Evolutionary conservation across 192 early-diverging fungal genomes (phyloP), one percentile per base, ranked within the genome.

Genomic region (Rhizoclosmatium sp.): DNA sequence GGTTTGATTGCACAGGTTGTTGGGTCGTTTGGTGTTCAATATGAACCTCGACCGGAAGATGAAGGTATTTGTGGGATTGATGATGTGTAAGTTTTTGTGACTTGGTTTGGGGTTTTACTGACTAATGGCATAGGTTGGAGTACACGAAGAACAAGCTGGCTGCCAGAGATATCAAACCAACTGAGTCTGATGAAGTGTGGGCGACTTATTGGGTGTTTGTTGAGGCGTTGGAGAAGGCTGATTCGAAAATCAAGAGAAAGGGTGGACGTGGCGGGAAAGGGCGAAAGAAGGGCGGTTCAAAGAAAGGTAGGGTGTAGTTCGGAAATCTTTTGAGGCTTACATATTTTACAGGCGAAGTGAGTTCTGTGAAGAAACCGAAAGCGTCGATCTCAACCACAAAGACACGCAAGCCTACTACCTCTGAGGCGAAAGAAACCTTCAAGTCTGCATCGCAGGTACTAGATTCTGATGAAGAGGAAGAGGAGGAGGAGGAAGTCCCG

Each of bases 141-240:
- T 71, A 84, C 59, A 66, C 80, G 1, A 69, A 67, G 12, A 72
- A 71, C 23, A 40, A 5, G 42, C 64, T 86, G 46, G 48, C 76
- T 58, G 42, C 9, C n/a, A 70, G 49, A 10, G 82, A 75, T 31
- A 74, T 81, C 68, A 83, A 82, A 60, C 85, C 85, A 1, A 72
- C 42, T 39, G 85, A 86, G 42, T 65, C 68, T 58, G 80, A 79
- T 4, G 64, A 7, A 16, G 75, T 84, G 31, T 86, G 85, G 85
- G 16, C 47, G 2, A 71, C 75, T 4, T 86, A 84, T 75, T 86
- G 72, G 77, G 45, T 58, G 10, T 86, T 86, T 78, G 74, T 80
- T 3, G 79, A 76, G 60, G 72, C 80, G 3, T 49, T 86, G 31
- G 73, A 86, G 67, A 84, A 86, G 39, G 85, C 80, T 12, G 82